Conservation (phyloP, 2,329 filamentous ascomycete genomes). For the Cladosporium halotolerans region DNA sequence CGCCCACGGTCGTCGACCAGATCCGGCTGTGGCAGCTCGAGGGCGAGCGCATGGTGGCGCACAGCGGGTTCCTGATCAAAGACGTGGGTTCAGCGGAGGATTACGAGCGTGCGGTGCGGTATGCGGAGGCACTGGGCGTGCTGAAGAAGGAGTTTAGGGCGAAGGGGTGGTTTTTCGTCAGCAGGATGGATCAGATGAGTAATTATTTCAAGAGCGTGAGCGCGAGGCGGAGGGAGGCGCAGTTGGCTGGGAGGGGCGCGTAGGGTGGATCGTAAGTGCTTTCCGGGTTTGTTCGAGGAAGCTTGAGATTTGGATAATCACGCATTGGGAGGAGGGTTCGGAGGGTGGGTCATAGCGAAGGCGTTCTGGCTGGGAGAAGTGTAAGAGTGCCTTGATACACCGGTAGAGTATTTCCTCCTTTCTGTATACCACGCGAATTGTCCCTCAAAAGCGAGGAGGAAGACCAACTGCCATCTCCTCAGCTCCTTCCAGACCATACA, state of each 20-base stretch:
- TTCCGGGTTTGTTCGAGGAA: background rate
- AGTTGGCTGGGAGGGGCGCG: conserved; percentile 1
- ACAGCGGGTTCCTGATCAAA: conserved; percentile 77
- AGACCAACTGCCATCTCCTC: too few species aligned
- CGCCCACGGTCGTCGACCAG: conserved; percentile 94
- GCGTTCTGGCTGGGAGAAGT: conserved; percentile 1
- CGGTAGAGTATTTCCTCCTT: background rate
- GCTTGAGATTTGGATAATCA: background rate
- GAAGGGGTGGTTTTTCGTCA: conserved; percentile 84
- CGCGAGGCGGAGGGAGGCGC: conserved; percentile 22
- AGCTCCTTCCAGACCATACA: too few species aligned
- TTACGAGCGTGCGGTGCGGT: conserved; percentile 62
- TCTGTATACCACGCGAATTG: too few species aligned
- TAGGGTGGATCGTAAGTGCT: background rate
- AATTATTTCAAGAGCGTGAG: conserved; percentile 64
- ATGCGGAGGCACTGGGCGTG: conserved; percentile 87
- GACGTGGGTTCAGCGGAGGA: conserved; percentile 65
- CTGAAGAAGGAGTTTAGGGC: conserved; percentile 78
- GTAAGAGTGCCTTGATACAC: background rate
- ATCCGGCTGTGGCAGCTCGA: conserved; percentile 97
- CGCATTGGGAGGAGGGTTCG: background rate
- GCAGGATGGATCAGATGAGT: conserved; percentile 79
- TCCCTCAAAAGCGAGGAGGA: too few species aligned
- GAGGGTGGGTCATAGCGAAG: conserved; percentile 2
- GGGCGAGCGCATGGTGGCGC: conserved; percentile 85